A percentile compares a stretch with the other conserved stretches of the same genome.
Evolutionary conservation across 805 yeast species (phyloP).

Genomic region (Hanseniaspora valbyensis): DNA sequence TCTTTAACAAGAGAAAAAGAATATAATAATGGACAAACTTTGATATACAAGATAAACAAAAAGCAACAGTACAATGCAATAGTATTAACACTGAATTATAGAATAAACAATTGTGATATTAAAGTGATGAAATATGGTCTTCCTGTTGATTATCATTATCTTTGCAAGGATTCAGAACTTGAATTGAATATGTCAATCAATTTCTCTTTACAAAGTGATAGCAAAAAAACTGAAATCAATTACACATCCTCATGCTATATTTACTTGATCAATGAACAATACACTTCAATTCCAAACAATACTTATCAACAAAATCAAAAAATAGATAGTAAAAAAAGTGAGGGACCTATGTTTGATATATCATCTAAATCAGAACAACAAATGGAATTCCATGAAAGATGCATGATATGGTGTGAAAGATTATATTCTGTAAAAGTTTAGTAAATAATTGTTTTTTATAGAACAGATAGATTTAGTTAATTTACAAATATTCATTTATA

Average conservation of each 20-base stretch:
- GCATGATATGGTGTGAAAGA: conserved; percentile 8
- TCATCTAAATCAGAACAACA: background rate
- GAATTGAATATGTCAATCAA: background rate
- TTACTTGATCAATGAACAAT: conserved; percentile 12
- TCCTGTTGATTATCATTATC: background rate
- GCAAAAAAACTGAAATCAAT: background rate
- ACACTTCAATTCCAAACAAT: background rate
- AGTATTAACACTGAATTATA: conserved; percentile 1
- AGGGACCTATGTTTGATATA: conserved; percentile 1
- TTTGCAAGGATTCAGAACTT: conserved; percentile 2
- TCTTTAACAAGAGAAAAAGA: conserved; percentile 11
- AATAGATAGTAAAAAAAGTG: background rate
- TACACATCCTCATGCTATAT: conserved; percentile 12
- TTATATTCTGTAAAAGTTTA: too few relatives aligned
- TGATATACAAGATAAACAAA: conserved; percentile 7
- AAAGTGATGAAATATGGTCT: background rate
- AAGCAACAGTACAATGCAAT: conserved; percentile 10
- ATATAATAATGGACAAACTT: background rate
- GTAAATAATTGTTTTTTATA: too few relatives aligned
- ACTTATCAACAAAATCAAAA: background rate
- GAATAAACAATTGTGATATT: background rate
- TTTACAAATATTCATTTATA: too few relatives aligned
- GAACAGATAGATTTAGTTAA: too few relatives aligned
- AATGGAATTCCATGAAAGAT: conserved; percentile 13
- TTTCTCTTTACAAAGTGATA: background rate